Base-by-base conservation (phyloP, 306 rosid genomes). In the Acacia acuminata region DNA sequence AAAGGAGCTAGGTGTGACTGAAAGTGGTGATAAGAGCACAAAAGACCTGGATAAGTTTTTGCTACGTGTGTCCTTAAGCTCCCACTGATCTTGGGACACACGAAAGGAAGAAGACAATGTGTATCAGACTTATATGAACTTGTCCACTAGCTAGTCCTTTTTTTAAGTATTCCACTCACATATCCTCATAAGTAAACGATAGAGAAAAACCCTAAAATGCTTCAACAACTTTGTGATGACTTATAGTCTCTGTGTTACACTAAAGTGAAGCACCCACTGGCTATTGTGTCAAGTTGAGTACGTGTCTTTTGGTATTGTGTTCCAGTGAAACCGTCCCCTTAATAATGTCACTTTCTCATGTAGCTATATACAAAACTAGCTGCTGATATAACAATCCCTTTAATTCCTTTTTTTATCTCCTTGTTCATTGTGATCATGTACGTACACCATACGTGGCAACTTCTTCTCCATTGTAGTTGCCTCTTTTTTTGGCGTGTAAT, bases 201-300 rank as follows among this genome's bases (percentile, higher is more conserved):
- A 12, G 8, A 61, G 34, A 43, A 65, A 71, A 71, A 27, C 11
- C 71, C 43, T 25, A 8, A 36, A 53, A 60, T 63, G 84, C 45
- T 22, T 17, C 27, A 24, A 45, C 56, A 74, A 38, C 79, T 74
- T 74, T 11, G 19, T 48, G 53, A 75, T 65, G 69, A 75, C 45
- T 66, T 74, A 16, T 38, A 5, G 8, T 38, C 32, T 16, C 40
- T 7, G 3, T 81, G 84, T 81, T 48, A 48, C 43, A 12, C 34
- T 74, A 81, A 81, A 81, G 84, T 64, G 84, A 81, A 81, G 79
- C 84, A 74, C n/a, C 79, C 79, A 81, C 79, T 73, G 64, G 7
- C 5, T 22, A n/a, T 30, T 50, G 43, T 25, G 56, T 66, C 70
- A 17, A 24, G 27, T 43, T 65, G 70, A 81, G 75, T 25, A 75